A percentile compares a stretch with the other conserved stretches of the same genome.
These are phyloP conservation scores for Nicotiana obtusifolia DNA, from an alignment of 257 asterid species.

Conservation along the genomic window DNA sequence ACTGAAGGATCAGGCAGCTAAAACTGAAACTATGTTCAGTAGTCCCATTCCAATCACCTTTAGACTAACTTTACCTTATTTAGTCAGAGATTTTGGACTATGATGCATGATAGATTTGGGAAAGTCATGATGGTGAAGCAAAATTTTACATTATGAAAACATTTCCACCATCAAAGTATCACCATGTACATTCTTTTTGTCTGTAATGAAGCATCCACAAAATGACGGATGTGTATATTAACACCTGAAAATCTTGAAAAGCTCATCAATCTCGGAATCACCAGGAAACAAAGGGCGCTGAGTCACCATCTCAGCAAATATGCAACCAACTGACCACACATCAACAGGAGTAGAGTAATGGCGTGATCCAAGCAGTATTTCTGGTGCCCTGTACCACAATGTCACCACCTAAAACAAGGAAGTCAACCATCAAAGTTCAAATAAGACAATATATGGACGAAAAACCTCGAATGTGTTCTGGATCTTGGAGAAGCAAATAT, in stretches of 20 bases:
- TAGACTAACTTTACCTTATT: neutral
- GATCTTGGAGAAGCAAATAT: neutral
- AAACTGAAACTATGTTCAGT: neutral
- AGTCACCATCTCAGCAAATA: slow-evolving; percentile 96
- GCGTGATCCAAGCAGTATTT: slow-evolving; percentile 87
- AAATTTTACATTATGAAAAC: neutral
- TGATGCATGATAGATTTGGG: neutral
- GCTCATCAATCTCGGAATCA: slow-evolving; percentile 93
- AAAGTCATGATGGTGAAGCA: neutral
- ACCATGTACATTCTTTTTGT: neutral
- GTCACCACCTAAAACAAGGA: slow-evolving; percentile 71
- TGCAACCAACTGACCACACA: slow-evolving; percentile 97
- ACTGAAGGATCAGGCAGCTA: neutral
- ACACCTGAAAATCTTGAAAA: slow-evolving; percentile 82
- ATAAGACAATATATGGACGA: neutral
- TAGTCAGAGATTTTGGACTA: neutral
- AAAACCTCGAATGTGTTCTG: neutral
- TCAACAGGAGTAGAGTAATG: slow-evolving; percentile 98
- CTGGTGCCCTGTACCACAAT: slow-evolving; percentile 98
- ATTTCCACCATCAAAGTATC: neutral
- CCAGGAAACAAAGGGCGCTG: slow-evolving; percentile 81
- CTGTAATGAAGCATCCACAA: neutral
- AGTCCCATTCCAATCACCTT: neutral
- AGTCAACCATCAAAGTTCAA: neutral
- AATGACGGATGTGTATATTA: slow-evolving; percentile 9